Percentiles rank a stretch among this genome's conserved stretches.
Conservation (phyloP, 148 eudicot genomes). For the Cornus suecica region DNA sequence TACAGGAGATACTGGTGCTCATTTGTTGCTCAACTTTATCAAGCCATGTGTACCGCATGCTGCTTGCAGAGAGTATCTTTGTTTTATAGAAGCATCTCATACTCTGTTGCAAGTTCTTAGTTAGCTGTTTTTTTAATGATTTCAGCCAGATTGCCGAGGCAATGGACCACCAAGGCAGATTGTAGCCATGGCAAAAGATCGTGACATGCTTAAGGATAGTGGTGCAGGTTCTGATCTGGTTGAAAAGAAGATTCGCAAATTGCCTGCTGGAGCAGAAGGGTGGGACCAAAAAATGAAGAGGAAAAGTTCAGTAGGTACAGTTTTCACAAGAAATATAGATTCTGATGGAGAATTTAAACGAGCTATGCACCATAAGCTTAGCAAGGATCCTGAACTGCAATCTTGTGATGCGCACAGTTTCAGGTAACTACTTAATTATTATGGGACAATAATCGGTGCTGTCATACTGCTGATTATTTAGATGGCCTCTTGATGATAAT, state of each 20-base stretch:
- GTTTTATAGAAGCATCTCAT: neutral
- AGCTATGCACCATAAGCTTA: slow-evolving; percentile 60
- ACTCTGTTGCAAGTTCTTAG: neutral
- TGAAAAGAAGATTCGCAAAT: slow-evolving; percentile 71
- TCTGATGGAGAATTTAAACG: slow-evolving; percentile 74
- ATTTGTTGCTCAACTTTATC: neutral
- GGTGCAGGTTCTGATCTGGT: slow-evolving; percentile 52
- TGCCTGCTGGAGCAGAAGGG: slow-evolving; percentile 85
- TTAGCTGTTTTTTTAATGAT: slow-evolving; percentile 10
- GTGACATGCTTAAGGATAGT: slow-evolving; percentile 57
- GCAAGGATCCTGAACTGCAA: slow-evolving; percentile 51
- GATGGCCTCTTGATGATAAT: neutral
- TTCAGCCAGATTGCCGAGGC: slow-evolving; percentile 63
- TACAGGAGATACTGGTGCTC: neutral
- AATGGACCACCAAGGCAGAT: slow-evolving; percentile 66
- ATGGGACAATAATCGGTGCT: neutral
- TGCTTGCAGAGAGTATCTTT: neutral
- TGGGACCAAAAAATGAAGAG: slow-evolving; percentile 95
- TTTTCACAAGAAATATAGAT: slow-evolving; percentile 53
- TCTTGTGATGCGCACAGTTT: slow-evolving; percentile 52
- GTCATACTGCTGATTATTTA: neutral
- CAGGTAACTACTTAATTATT: slow-evolving; percentile 43
- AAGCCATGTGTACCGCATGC: neutral
- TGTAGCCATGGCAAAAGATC: slow-evolving; percentile 56
- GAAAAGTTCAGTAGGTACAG: slow-evolving; percentile 74